Percentiles rank a stretch among this genome's conserved stretches.
Conservation (phyloP, 148 eudicot genomes). For the Diospyros lotus region DNA sequence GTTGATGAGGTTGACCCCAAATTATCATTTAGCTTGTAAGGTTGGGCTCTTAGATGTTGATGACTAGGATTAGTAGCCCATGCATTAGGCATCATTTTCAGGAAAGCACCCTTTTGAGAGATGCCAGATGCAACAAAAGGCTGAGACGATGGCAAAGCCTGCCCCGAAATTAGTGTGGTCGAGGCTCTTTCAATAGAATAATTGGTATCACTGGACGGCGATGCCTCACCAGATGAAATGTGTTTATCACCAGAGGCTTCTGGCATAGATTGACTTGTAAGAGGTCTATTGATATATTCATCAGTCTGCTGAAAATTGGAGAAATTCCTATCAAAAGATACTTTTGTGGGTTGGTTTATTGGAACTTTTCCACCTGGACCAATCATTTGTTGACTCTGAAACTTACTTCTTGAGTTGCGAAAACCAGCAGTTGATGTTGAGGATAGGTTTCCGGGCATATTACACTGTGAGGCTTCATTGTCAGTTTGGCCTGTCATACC, state of each 20-base stretch:
- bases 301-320: constrained; percentile 31
- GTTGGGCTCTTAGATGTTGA: constrained; percentile 34
- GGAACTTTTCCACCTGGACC: too few relatives aligned
- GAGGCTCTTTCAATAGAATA: constrained; percentile 30
- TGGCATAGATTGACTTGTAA: constrained; percentile 21
- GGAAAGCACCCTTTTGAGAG: constrained; percentile 32
- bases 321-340: constrained; percentile 18
- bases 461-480: constrained; percentile 23
- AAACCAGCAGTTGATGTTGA: constrained; percentile 42
- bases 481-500: constrained; percentile 25
- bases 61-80: constrained; percentile 28
- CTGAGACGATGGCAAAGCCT: constrained; percentile 20
- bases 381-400: constrained; percentile 42
- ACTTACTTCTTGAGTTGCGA: constrained; percentile 33
- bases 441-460: constrained; percentile 35
- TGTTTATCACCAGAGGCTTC: constrained; percentile 13
- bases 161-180: constrained; percentile 30
- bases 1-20: constrained; percentile 29
- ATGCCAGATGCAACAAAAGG: constrained; percentile 31
- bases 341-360: too few relatives aligned
- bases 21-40: constrained; percentile 35
- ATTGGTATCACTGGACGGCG: constrained; percentile 20
- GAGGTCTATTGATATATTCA: constrained; percentile 15
- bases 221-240: constrained; percentile 28
- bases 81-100: constrained; percentile 27